Evolutionary conservation across 73 alveolate genomes (phyloP), one percentile per base, ranked within the genome.

Genomic region (Paramecium pentaurelia): DNA sequence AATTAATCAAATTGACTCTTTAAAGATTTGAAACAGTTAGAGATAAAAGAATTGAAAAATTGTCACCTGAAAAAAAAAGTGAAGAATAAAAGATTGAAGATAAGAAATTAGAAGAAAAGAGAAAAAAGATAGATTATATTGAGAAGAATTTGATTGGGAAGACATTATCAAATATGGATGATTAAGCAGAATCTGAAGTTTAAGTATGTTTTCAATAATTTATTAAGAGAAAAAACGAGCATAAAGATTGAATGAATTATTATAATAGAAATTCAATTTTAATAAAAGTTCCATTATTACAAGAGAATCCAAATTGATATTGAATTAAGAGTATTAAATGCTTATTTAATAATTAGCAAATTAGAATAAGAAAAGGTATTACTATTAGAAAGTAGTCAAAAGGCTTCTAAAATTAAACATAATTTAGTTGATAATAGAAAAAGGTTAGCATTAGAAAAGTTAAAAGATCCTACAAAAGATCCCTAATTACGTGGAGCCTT

Each of bases 321-420:
- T 80, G n/a, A 49, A 80, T 18, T 44, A 80, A 27, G 91, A 49
- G 91, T 80, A 80, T 49, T 80, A 45, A 40, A 49, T 38, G n/a
- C 2, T 11, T 45, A 44, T 18, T 44, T 2, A 32, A 27, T n/a
- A 16, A 10, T 25, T 80, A 80, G 91, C 27, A 80, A 80, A 27
- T 25, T 80, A 47, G 91, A 80, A 45, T 80, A 80, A 47, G 91
- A 80, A 44, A 80, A 80, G 18, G 44, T 80, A 20, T 25, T 80
- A 44, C 36, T 80, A 27, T 37, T 80, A n/a, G 91, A 80, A 80
- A 80, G 91, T 30, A 80, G 75, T 80, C 28, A 32, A 44, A 80
- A 80, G 18, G 73, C 77, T 2, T 80, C 91, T 8, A 80, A 80
- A 80, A 80, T 80, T 6, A 80, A 80, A 80, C 73, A 80, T 47